Evolutionary conservation across 2,329 filamentous ascomycete genomes (phyloP).

Genomic region (Cadophora sp.): DNA sequence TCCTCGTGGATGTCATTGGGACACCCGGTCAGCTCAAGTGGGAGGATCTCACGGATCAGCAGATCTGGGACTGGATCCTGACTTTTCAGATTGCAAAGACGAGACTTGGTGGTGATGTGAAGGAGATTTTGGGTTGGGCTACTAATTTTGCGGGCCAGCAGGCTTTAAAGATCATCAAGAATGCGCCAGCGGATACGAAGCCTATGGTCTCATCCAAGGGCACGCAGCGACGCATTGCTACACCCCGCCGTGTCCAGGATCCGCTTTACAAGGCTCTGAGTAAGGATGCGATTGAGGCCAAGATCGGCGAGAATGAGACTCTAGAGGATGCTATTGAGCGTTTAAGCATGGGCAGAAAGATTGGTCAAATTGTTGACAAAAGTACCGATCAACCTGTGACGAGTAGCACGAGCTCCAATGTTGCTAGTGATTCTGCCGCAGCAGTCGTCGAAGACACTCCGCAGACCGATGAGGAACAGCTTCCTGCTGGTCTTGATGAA

Average conservation of each 20-base stretch:
- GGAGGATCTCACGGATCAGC: neutral
- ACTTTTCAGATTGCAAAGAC: neutral
- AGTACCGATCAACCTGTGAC: neutral
- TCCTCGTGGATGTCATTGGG: neutral
- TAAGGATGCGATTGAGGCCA: neutral
- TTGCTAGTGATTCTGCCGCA: neutral
- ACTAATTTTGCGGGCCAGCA: neutral
- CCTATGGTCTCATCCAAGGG: neutral
- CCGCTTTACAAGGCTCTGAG: neutral
- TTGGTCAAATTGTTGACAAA: neutral
- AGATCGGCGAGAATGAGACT: neutral
- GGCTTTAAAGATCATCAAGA: neutral
- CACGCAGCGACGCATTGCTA: neutral
- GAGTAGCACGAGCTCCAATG: neutral
- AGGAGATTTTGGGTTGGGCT: constrained; percentile 8
- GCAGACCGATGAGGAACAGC: neutral
- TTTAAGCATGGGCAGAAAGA: neutral
- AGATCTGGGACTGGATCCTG: constrained; percentile 1
- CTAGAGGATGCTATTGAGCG: neutral
- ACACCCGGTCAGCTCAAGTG: neutral
- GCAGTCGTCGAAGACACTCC: neutral
- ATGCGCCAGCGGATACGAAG: neutral
- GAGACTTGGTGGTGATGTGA: neutral
- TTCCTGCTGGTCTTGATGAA: neutral
- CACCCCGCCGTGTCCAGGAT: neutral